phyloP scores from a whole-genome alignment of 768 basidiomycete species.

The Boletus vinaceobasis region DNA sequence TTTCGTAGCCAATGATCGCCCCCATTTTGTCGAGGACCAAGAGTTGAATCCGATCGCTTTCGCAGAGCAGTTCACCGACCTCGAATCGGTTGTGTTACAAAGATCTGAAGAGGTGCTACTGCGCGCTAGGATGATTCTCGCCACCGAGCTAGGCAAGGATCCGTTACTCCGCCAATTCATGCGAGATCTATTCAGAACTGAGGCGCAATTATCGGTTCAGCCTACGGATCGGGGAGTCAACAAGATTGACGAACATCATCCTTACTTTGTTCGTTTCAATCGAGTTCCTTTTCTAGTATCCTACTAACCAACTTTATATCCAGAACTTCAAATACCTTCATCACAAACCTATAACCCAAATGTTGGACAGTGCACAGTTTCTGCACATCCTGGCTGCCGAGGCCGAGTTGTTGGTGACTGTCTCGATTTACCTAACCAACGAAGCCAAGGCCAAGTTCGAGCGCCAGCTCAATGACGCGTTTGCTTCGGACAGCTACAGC shows the following conservation, averaged over 20 bases:
- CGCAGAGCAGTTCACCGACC: constrained; percentile 83
- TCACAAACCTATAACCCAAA: constrained; percentile 68
- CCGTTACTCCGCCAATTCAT: constrained; percentile 79
- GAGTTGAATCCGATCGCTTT: constrained; percentile 73
- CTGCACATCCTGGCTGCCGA: constrained; percentile 90
- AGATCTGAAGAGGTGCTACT: constrained; percentile 65
- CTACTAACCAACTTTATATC: constrained; percentile 3
- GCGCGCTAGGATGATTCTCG: constrained; percentile 77
- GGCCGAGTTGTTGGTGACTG: constrained; percentile 78
- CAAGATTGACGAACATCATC: constrained; percentile 74
- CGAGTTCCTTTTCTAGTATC: neutral
- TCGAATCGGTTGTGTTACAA: constrained; percentile 55
- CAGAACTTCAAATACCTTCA: constrained; percentile 95
- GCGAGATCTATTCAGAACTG: constrained; percentile 68
- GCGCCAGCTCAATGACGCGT: constrained; percentile 73
- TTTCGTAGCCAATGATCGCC: constrained; percentile 57
- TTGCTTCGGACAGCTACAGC: constrained; percentile 79
- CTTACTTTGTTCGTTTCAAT: constrained; percentile 56
- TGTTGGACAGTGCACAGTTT: constrained; percentile 76
- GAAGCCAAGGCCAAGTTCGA: constrained; percentile 66
- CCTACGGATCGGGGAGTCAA: constrained; percentile 84
- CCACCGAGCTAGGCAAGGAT: constrained; percentile 90
- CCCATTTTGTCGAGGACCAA: constrained; percentile 77
- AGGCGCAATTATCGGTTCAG: constrained; percentile 71
- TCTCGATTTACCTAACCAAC: constrained; percentile 64